A percentile compares a stretch with the other conserved stretches of the same genome.
These are phyloP conservation scores for Arthrinium phaeospermum DNA, from an alignment of 2,329 filamentous ascomycete species.

Conservation along the genomic window DNA sequence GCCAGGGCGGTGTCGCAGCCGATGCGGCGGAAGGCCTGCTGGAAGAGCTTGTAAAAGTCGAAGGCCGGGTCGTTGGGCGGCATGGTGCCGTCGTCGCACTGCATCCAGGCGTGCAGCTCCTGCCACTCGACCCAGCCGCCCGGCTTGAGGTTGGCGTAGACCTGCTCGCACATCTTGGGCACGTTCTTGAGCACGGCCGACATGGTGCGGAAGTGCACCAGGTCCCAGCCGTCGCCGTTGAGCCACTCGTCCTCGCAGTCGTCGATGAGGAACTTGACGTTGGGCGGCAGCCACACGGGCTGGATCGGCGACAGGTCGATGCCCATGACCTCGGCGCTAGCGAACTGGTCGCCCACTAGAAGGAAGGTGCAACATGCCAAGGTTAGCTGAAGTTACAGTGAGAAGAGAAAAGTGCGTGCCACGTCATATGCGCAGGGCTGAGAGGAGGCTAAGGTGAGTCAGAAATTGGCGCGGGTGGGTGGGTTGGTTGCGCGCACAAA, in stretches of 20 bases:
- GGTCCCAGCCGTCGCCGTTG: slow-evolving; percentile 59
- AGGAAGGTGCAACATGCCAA: neutral
- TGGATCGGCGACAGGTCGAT: slow-evolving; percentile 50
- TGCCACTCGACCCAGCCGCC: slow-evolving; percentile 61
- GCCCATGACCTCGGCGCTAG: slow-evolving; percentile 37
- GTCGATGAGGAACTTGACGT: slow-evolving; percentile 40
- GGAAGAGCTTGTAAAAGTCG: slow-evolving; percentile 35
- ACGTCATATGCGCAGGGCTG: slow-evolving; percentile 4
- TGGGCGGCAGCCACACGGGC: slow-evolving; percentile 51
- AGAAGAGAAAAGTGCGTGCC: neutral
- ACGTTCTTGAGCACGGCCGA: slow-evolving; percentile 58
- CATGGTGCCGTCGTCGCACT: slow-evolving; percentile 51
- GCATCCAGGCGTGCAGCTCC: slow-evolving; percentile 48
- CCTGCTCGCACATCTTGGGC: slow-evolving; percentile 49
- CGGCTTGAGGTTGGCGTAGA: slow-evolving; percentile 45
- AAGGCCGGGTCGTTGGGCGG: slow-evolving; percentile 44
- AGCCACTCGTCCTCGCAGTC: slow-evolving; percentile 62
- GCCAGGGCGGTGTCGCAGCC: slow-evolving; percentile 46
- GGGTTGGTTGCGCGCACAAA: neutral
- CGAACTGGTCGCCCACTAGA: slow-evolving; percentile 30
- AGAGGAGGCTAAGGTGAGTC: neutral
- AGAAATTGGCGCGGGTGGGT: slow-evolving; percentile 5
- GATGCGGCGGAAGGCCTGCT: slow-evolving; percentile 40
- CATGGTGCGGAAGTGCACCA: slow-evolving; percentile 58
- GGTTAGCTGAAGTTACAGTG: neutral